A percentile compares a stretch with the other conserved stretches of the same genome.
Conservation (phyloP, 768 basidiomycete genomes). For the Boletus reticulatus region DNA sequence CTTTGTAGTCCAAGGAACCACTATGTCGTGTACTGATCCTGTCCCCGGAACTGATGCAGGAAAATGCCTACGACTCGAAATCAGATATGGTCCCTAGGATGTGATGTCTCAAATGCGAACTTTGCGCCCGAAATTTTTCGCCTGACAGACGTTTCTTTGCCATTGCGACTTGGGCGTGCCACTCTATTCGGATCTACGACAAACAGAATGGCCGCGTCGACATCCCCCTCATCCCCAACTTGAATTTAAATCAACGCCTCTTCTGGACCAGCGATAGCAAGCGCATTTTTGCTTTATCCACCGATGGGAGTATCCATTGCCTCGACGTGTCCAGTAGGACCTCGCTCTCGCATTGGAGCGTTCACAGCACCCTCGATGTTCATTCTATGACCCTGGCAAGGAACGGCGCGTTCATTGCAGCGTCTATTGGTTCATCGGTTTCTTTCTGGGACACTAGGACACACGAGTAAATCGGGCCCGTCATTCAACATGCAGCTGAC, state of each 20-base stretch:
- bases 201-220: too few species aligned
- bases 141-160: neutral
- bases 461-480: neutral
- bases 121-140: constrained; percentile 3
- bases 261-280: neutral
- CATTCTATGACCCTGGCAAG: neutral
- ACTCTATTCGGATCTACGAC: too few species aligned
- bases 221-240: too few species aligned
- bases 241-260: neutral
- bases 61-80: too few species aligned
- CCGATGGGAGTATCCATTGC: neutral
- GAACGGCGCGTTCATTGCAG: neutral
- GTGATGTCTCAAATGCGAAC: too few species aligned
- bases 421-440: neutral
- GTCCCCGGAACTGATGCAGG: too few species aligned
- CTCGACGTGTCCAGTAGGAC: neutral
- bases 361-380: neutral
- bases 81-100: too few species aligned
- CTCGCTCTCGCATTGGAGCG: neutral
- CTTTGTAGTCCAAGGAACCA: neutral
- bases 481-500: neutral
- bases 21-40: constrained; percentile 1
- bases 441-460: neutral
- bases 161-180: too few species aligned
- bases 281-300: neutral